These are phyloP conservation scores for Blastomyces silverae DNA, from an alignment of 2,329 filamentous ascomycete genomes.

Conservation along the genomic window DNA sequence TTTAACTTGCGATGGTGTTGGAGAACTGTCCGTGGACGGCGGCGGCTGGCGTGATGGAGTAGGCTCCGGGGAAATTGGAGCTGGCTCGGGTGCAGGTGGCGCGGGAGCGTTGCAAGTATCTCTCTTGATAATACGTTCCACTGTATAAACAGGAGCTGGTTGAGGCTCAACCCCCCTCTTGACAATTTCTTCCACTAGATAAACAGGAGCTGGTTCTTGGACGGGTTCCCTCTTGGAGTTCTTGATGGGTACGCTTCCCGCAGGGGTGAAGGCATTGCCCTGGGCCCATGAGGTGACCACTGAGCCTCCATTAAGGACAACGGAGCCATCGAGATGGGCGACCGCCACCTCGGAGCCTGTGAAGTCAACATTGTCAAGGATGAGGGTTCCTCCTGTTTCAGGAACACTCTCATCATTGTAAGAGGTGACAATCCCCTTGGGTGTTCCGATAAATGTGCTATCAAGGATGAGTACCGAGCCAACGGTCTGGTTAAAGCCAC, in stretches of 20 bases:
- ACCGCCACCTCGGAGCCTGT: constrained; percentile 62
- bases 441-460: constrained; percentile 68
- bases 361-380: constrained; percentile 88
- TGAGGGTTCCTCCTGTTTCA: constrained; percentile 68
- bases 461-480: constrained; percentile 81
- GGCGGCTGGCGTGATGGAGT: constrained; percentile 15
- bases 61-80: background rate
- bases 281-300: constrained; percentile 69
- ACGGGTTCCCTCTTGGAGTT: constrained; percentile 15
- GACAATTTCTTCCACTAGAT: background rate
- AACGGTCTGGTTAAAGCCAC: constrained; percentile 61
- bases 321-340: constrained; percentile 46
- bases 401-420: constrained; percentile 58
- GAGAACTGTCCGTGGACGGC: background rate
- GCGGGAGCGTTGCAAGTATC: background rate
- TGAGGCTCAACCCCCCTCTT: constrained; percentile 12
- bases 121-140: background rate
- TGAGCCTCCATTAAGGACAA: constrained; percentile 62
- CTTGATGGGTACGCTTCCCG: background rate
- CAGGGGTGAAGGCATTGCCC: constrained; percentile 61
- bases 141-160: background rate
- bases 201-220: background rate
- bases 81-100: background rate
- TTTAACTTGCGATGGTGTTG: background rate
- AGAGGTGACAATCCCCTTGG: constrained; percentile 67